Conservation (phyloP, 345 rosid genomes). For the Lumnitzera racemosa region DNA sequence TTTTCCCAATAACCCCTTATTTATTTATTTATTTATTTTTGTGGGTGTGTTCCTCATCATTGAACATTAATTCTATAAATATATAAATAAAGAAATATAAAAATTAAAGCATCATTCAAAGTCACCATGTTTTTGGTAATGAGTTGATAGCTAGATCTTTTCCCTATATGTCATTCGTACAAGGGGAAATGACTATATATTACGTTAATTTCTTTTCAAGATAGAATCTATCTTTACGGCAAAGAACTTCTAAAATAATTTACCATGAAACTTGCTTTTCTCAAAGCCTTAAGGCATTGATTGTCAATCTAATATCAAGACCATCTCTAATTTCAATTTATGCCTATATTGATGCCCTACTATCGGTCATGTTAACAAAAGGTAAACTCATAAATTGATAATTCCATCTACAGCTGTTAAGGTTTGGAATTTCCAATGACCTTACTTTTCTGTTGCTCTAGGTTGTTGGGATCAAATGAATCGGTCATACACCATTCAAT, state of each 20-base stretch:
- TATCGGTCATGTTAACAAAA: neutral
- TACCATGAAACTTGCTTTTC: slow-evolving; percentile 89
- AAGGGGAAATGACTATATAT: neutral
- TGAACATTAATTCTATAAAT: no score
- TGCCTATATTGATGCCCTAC: slow-evolving; percentile 32
- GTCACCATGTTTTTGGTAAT: slow-evolving; percentile 79
- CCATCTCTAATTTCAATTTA: slow-evolving; percentile 92
- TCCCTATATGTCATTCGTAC: slow-evolving; percentile 66
- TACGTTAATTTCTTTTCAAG: no score
- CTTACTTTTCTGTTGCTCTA: slow-evolving; percentile 77
- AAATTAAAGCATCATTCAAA: neutral
- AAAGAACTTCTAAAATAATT: slow-evolving; percentile 5
- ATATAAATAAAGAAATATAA: neutral
- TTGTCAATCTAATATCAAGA: slow-evolving; percentile 78
- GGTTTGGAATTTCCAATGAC: slow-evolving; percentile 18
- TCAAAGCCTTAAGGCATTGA: slow-evolving; percentile 80
- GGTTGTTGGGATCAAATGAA: slow-evolving; percentile 64
- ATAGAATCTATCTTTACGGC: no score
- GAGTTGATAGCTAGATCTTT: slow-evolving; percentile 66
- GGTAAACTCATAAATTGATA: neutral
- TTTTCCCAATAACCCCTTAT: no score
- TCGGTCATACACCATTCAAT: slow-evolving; percentile 98
- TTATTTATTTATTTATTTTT: no score
- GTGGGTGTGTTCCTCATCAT: no score
- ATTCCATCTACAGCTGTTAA: neutral